Conservation (phyloP, 2,329 filamentous ascomycete species). For the Neonectria magnoliae region DNA sequence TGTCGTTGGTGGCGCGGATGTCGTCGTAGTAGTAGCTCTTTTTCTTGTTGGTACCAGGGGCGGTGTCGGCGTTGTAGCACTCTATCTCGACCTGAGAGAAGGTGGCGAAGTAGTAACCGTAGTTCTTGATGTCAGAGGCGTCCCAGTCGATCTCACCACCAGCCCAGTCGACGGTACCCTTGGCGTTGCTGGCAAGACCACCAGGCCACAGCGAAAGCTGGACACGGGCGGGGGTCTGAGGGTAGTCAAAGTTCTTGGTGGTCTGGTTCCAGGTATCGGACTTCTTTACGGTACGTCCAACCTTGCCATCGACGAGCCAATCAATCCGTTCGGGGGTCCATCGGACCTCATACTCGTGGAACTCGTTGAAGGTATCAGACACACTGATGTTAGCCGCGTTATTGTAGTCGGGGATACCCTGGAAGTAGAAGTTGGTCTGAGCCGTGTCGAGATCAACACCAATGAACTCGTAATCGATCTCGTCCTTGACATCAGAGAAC, state of each 20-base stretch:
- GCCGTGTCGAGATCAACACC: slow-evolving; percentile 79
- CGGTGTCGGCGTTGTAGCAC: slow-evolving; percentile 76
- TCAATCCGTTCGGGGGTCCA: slow-evolving; percentile 89
- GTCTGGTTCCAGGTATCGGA: slow-evolving; percentile 88
- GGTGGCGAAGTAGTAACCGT: slow-evolving; percentile 89
- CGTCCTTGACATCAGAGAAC: slow-evolving; percentile 94
- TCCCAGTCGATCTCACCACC: slow-evolving; percentile 90
- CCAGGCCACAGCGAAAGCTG: slow-evolving; percentile 97
- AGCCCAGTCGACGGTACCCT: slow-evolving; percentile 91
- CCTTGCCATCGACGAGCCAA: slow-evolving; percentile 87
- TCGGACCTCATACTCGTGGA: slow-evolving; percentile 91
- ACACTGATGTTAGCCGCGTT: slow-evolving; percentile 78
- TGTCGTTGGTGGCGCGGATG: slow-evolving; percentile 74
- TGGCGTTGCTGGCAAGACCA: slow-evolving; percentile 78
- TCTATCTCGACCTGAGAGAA: slow-evolving; percentile 82
- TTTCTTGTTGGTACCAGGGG: slow-evolving; percentile 74
- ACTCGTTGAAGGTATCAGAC: slow-evolving; percentile 78
- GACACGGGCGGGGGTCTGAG: slow-evolving; percentile 89
- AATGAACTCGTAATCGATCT: slow-evolving; percentile 97
- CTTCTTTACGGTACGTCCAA: slow-evolving; percentile 78
- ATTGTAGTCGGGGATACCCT: slow-evolving; percentile 87
- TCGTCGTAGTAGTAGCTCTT: slow-evolving; percentile 81
- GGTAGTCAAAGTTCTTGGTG: slow-evolving; percentile 83
- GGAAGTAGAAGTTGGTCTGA: slow-evolving; percentile 97
- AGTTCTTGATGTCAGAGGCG: slow-evolving; percentile 78